phyloP scores from a whole-genome alignment of 2,329 filamentous ascomycete species.

The Daldinia eschscholtzii region DNA sequence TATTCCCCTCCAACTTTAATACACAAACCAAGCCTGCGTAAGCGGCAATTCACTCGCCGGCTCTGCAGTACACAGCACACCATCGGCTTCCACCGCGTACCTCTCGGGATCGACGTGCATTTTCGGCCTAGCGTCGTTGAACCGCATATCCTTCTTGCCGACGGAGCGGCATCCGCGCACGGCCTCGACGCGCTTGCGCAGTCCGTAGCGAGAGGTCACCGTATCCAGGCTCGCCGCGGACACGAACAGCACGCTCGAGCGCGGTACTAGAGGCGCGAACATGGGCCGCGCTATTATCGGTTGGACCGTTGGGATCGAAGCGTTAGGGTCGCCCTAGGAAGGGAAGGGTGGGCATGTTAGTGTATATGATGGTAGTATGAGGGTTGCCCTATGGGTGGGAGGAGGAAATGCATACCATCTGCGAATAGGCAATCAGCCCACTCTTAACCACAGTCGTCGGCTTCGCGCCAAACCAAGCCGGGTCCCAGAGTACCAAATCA shows the following conservation, averaged over 20 bases:
- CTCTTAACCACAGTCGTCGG: constrained; percentile 86
- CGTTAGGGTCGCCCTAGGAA: constrained; percentile 79
- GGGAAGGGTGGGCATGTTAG: not conserved
- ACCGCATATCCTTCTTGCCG: constrained; percentile 90
- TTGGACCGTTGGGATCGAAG: constrained; percentile 88
- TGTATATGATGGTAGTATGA: not conserved
- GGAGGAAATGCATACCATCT: constrained; percentile 74
- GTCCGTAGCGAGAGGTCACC: constrained; percentile 75
- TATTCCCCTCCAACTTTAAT: constrained; percentile 57
- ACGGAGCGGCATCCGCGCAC: constrained; percentile 81
- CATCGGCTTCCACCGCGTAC: constrained; percentile 90
- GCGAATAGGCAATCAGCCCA: constrained; percentile 83
- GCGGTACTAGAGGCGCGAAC: constrained; percentile 82
- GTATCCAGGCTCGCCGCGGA: constrained; percentile 73
- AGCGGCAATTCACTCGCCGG: constrained; percentile 79
- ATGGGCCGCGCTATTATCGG: constrained; percentile 87
- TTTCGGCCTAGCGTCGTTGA: constrained; percentile 83
- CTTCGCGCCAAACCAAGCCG: constrained; percentile 88
- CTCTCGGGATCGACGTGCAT: constrained; percentile 94
- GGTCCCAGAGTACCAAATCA: constrained; percentile 89
- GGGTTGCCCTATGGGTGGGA: not conserved
- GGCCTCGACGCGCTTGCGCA: constrained; percentile 83
- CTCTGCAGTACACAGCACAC: constrained; percentile 77
- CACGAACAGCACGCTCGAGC: constrained; percentile 84
- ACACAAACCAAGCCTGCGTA: constrained; percentile 82